Conservation (phyloP, 2,329 filamentous ascomycete species). For the Hypomyces rosellus region DNA sequence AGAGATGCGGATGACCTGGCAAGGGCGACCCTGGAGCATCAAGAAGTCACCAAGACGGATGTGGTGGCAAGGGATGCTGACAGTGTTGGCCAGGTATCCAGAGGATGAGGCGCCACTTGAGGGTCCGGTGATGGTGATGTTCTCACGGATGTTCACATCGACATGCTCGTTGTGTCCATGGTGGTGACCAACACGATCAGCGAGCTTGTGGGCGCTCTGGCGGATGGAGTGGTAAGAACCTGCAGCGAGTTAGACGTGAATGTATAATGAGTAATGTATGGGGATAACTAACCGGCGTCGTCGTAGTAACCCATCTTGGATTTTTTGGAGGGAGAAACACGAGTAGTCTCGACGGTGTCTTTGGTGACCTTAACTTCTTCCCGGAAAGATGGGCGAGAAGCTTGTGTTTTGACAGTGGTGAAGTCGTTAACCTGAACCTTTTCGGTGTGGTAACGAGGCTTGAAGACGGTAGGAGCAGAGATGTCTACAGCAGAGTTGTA, state of each 20-base stretch:
- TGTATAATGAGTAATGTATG: neutral
- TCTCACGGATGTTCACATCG: constrained; percentile 34
- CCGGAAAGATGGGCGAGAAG: constrained; percentile 41
- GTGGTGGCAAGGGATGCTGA: constrained; percentile 99
- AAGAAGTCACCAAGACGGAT: constrained; percentile 98
- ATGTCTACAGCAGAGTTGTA: constrained; percentile 16
- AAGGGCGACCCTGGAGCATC: constrained; percentile 97
- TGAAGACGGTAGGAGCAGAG: neutral
- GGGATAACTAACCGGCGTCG: constrained; percentile 46
- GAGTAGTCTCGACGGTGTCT: constrained; percentile 58
- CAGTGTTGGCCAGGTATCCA: constrained; percentile 63
- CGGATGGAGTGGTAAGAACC: constrained; percentile 56
- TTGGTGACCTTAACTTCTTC: constrained; percentile 55
- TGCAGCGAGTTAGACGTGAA: constrained; percentile 24
- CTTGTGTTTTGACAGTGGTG: constrained; percentile 28
- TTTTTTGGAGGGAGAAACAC: constrained; percentile 36
- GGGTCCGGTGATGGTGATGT: constrained; percentile 29
- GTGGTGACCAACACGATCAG: constrained; percentile 45
- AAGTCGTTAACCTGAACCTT: constrained; percentile 27
- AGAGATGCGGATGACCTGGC: constrained; percentile 99
- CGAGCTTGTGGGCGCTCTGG: constrained; percentile 49
- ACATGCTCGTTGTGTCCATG: constrained; percentile 44
- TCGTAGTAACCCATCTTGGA: constrained; percentile 62
- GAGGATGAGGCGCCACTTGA: constrained; percentile 39
- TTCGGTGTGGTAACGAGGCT: constrained; percentile 12